Base-by-base conservation (phyloP, 1,284 basidiomycete genomes). In the Leccinum pachyderme region DNA sequence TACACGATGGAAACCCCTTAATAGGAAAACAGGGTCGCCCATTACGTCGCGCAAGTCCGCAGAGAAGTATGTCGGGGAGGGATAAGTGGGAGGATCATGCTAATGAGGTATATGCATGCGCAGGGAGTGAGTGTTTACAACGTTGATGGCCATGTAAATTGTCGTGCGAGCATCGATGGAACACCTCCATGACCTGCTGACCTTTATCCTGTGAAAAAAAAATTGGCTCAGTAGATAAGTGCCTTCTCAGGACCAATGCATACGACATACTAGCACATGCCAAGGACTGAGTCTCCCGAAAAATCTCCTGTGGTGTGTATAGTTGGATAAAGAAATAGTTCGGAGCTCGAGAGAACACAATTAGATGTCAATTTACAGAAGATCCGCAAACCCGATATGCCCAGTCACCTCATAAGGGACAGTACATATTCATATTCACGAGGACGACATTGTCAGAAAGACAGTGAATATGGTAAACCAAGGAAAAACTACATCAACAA, bases 11-110 rank as follows among this genome's bases (percentile, higher is more conserved):
- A 98, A 87, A 35, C 87, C 87, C 56, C 88, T 86, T 62, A 82
- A 94, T 54, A 98, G 80, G 69, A 91, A 92, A 29, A 98, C 69
- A 35, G 95, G 78, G 69, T 99, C 96, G 1, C 96, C 96, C 7
- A 96, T 83, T 0, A 91, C 91, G 71, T 99, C 96, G 50, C 95
- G 79, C 49, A 99, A 73, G 69, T 98, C 96, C 24, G 98, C 86
- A 49, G 86, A 89, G 52, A 99, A 76, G 67, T 79, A 92, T 95
- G 53, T 22, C 18, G 18, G 18, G 8, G 32, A n/a, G 13, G 6
- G 33, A 33, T 61, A 49, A 58, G 33, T 31, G 24, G 8, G 9
- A 33, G 7, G 54, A 9, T 24, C 5, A 4, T 13, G 39, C 27
- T 41, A 5, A 27, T 18, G 28, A 5, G 37, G 6, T 5, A 83